Evolutionary conservation across 192 early-diverging fungal genomes (phyloP), one percentile per base, ranked within the genome.

Genomic region (Coemansia sp.): DNA sequence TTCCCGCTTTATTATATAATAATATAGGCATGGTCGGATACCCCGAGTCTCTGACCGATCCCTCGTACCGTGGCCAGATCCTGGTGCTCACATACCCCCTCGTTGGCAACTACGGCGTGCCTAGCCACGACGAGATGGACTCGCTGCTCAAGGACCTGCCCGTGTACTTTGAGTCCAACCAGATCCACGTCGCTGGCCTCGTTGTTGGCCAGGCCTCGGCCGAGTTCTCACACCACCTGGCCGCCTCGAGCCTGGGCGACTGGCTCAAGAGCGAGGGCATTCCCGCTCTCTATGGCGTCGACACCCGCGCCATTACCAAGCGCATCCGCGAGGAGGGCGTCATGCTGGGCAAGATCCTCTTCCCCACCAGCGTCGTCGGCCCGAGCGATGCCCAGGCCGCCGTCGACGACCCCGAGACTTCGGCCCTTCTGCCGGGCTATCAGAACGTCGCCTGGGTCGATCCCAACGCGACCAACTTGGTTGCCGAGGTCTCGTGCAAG

Each of bases 41-140:
- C 73, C 94, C 97, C n/a, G 95, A 98, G 78, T 95, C 97, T 27
- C 83, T 97, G 69, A 97, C 94, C 3, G 95, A 99, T 82, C 97
- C 97, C 14, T 97, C 95, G 48, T 99, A 99, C 82, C 86, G 90
- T 58, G 97, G 97, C 9, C 97, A 99, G 85, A 97, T 99, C 58
- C 83, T 99, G 51, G 93, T 99, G 35, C 78, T 99, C 55, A 99
- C 97, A 58, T 99, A 97, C 82, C 97, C 97, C 14, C 82, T 99
- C 55, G 81, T 99, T 58, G 97, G 97, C 55, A 99, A 99, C 83
- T 97, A 98, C 78, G 97, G 97, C 74, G 95, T 98, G 10, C 97
- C 97, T 28, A 90, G 89, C 30, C 89, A 90, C 53, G 87, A 87
- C 19, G 91, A 82, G 58, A 85, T 92, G 72, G 95, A 99, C 69